A percentile compares a stretch with the other conserved stretches of the same genome.
These are phyloP conservation scores for Torulaspora delbrueckii DNA, from an alignment of 805 yeast species.

Conservation along the genomic window DNA sequence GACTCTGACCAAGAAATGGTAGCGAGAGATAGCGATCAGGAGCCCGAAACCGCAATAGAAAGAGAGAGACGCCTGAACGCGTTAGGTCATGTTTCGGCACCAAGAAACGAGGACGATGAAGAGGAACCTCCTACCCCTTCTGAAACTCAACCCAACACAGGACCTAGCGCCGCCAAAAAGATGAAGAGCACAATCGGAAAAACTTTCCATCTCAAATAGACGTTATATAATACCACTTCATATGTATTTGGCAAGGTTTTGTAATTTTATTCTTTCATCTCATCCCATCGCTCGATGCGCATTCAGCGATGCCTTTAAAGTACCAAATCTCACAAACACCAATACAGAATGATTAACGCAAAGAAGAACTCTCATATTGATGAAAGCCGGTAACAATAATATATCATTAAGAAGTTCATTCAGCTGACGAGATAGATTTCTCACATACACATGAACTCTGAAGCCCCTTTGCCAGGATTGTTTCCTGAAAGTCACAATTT, in stretches of 20 bases:
- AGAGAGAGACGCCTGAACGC: slow-evolving; percentile 58
- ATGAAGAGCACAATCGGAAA: slow-evolving; percentile 17
- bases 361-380: neutral
- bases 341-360: neutral
- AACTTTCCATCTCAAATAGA: slow-evolving; percentile 12
- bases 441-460: slow-evolving; percentile 5
- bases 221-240: neutral
- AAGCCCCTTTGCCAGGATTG: slow-evolving; percentile 14
- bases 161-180: slow-evolving; percentile 12
- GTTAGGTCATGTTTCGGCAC: slow-evolving; percentile 41
- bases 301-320: neutral
- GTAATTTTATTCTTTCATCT: neutral
- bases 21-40: slow-evolving; percentile 20
- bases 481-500: slow-evolving; percentile 24
- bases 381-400: neutral
- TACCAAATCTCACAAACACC: neutral
- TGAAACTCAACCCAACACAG: slow-evolving; percentile 6
- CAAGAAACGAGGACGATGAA: slow-evolving; percentile 45
- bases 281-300: neutral
- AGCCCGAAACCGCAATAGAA: slow-evolving; percentile 61
- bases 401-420: neutral
- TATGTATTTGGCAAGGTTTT: neutral
- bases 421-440: neutral
- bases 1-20: slow-evolving; percentile 26
- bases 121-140: slow-evolving; percentile 36